phyloP scores from a whole-genome alignment of 345 rosid species.

The Lumnitzera littorea region DNA sequence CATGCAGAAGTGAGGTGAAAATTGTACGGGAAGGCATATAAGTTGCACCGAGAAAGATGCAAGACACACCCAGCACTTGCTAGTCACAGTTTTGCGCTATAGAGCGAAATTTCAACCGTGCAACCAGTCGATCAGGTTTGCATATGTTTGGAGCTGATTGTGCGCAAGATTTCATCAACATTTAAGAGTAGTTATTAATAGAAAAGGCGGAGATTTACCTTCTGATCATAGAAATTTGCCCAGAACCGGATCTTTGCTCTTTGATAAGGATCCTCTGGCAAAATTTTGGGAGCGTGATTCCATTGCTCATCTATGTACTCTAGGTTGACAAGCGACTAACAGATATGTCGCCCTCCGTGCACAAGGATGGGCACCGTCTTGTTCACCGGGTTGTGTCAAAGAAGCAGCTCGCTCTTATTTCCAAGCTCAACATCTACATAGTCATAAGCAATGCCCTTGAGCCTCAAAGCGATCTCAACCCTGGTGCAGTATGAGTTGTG shows the following conservation, averaged over 20 bases:
- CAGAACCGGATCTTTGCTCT: constrained; percentile 20
- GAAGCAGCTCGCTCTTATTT: constrained; percentile 21
- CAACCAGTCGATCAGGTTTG: too few relatives aligned
- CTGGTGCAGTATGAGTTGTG: constrained; percentile 3
- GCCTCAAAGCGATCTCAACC: constrained; percentile 18
- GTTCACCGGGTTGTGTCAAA: constrained; percentile 12
- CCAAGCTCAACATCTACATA: constrained; percentile 15
- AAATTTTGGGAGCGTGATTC: constrained; percentile 12
- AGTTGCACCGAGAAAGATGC: too few relatives aligned
- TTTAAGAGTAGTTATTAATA: too few relatives aligned
- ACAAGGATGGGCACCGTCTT: constrained; percentile 15
- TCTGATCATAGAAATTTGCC: constrained; percentile 14
- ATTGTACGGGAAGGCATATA: too few relatives aligned
- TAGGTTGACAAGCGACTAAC: constrained; percentile 18
- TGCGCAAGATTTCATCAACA: too few relatives aligned
- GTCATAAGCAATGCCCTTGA: constrained; percentile 16
- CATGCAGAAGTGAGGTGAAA: too few relatives aligned
- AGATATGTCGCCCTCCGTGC: constrained; percentile 14
- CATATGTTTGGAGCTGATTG: too few relatives aligned
- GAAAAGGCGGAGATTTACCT: constrained; percentile 5
- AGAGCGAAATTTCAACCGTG: too few relatives aligned
- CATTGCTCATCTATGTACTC: constrained; percentile 18
- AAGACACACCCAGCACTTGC: too few relatives aligned
- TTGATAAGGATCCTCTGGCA: constrained; percentile 18
- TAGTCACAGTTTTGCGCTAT: too few relatives aligned